phyloP scores from a whole-genome alignment of 2,329 filamentous ascomycete genomes.

The Acrocalymma vagum region DNA sequence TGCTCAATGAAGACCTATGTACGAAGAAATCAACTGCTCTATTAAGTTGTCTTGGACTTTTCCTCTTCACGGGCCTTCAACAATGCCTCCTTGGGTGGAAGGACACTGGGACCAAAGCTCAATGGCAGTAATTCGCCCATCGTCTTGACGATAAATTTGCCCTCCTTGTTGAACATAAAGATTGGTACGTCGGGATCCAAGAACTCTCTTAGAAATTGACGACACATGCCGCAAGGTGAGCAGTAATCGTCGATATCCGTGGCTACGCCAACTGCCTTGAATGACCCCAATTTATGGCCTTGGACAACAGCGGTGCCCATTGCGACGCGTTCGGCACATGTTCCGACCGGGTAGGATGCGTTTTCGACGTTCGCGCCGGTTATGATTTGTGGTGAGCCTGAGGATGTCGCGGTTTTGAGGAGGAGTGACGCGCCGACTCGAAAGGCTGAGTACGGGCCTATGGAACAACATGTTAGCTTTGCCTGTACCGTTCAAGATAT shows the following conservation, averaged over 20 bases:
- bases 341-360: constrained; percentile 91
- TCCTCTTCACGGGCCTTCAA: constrained; percentile 35
- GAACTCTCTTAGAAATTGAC: constrained; percentile 74
- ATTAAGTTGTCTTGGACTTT: constrained; percentile 24
- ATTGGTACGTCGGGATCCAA: constrained; percentile 69
- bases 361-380: constrained; percentile 85
- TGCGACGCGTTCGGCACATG: constrained; percentile 90
- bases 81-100: constrained; percentile 47
- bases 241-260: constrained; percentile 70
- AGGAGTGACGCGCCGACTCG: constrained; percentile 87
- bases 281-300: constrained; percentile 55
- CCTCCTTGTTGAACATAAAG: constrained; percentile 90
- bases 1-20: no score
- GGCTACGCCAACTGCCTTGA: constrained; percentile 81
- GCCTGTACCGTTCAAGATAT: background rate
- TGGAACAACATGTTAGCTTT: background rate
- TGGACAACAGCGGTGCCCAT: constrained; percentile 78
- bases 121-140: constrained; percentile 68
- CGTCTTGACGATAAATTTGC: constrained; percentile 73
- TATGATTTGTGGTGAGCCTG: constrained; percentile 55
- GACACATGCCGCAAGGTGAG: constrained; percentile 91
- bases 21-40: no score
- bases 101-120: constrained; percentile 62
- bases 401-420: constrained; percentile 49
- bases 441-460: constrained; percentile 87